Evolutionary conservation across 2,329 filamentous ascomycete species (phyloP).

Genomic region (Truncatella angustata): DNA sequence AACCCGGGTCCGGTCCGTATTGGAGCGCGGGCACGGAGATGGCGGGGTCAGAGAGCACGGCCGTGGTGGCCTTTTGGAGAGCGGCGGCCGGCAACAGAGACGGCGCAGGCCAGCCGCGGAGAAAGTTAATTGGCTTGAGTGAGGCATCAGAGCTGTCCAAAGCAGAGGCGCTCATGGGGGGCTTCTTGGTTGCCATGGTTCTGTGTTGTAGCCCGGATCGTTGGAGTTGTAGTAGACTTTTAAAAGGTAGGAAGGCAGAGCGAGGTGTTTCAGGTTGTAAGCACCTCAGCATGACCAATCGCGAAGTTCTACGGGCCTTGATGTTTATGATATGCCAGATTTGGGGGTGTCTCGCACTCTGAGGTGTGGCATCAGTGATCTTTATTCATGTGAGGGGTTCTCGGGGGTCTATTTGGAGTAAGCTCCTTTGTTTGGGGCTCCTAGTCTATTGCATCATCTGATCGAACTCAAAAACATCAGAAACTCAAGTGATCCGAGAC

Average conservation of each 20-base stretch:
- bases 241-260: background rate
- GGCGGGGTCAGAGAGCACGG: constrained; percentile 58
- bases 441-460: background rate
- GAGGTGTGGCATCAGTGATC: too few relatives aligned
- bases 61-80: constrained; percentile 59
- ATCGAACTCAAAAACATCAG: background rate
- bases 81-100: constrained; percentile 63
- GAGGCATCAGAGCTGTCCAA: background rate
- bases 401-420: too few relatives aligned
- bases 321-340: too few relatives aligned
- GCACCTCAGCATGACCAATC: too few relatives aligned
- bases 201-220: background rate
- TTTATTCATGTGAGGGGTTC: too few relatives aligned
- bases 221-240: background rate
- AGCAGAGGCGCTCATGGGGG: background rate
- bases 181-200: background rate
- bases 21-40: constrained; percentile 64
- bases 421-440: too few relatives aligned
- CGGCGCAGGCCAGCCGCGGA: constrained; percentile 66
- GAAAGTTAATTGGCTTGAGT: constrained; percentile 55
- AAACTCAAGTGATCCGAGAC: too few relatives aligned
- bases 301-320: too few relatives aligned
- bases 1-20: constrained; percentile 79
- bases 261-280: background rate
- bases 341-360: too few relatives aligned